Evolutionary conservation across 768 basidiomycete species (phyloP).

Genomic region (Agaricus sinodeliciosus): DNA sequence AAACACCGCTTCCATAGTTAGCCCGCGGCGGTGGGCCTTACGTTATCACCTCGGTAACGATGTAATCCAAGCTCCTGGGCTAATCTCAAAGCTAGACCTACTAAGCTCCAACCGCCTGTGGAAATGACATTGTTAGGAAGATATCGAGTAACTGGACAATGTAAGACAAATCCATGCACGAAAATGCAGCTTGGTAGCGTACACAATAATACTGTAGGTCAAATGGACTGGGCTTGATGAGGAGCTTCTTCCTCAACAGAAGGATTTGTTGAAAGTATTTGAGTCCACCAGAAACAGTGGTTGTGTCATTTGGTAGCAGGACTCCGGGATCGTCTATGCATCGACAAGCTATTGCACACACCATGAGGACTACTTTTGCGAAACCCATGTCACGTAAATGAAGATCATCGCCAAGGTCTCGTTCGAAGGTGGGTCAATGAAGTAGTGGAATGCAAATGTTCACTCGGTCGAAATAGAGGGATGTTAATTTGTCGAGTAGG

Average conservation of each 20-base stretch:
- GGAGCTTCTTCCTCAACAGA: constrained; percentile 48
- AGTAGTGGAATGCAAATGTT: constrained; percentile 55
- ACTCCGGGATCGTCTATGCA: constrained; percentile 46
- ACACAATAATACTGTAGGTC: constrained; percentile 69
- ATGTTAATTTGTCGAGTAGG: constrained; percentile 42
- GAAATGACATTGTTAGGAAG: constrained; percentile 33
- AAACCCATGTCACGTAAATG: constrained; percentile 48
- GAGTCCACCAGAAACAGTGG: constrained; percentile 55
- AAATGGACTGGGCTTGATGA: constrained; percentile 52
- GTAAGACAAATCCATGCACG: neutral
- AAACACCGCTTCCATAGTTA: constrained; percentile 59
- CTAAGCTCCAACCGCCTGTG: constrained; percentile 49
- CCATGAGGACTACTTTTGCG: constrained; percentile 48
- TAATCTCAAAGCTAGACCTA: constrained; percentile 58
- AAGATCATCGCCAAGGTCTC: constrained; percentile 34
- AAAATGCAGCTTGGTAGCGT: constrained; percentile 23
- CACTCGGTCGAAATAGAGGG: constrained; percentile 51
- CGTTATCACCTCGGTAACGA: constrained; percentile 32
- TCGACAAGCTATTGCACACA: constrained; percentile 58
- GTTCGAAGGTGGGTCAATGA: constrained; percentile 60
- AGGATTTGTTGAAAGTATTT: constrained; percentile 58
- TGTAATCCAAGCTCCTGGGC: constrained; percentile 63
- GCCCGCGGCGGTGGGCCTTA: constrained; percentile 36
- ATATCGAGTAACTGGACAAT: constrained; percentile 21
- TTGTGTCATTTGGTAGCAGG: constrained; percentile 26